These are phyloP conservation scores for Sicyos baderoa DNA, from an alignment of 306 rosid genomes.

Conservation along the genomic window DNA sequence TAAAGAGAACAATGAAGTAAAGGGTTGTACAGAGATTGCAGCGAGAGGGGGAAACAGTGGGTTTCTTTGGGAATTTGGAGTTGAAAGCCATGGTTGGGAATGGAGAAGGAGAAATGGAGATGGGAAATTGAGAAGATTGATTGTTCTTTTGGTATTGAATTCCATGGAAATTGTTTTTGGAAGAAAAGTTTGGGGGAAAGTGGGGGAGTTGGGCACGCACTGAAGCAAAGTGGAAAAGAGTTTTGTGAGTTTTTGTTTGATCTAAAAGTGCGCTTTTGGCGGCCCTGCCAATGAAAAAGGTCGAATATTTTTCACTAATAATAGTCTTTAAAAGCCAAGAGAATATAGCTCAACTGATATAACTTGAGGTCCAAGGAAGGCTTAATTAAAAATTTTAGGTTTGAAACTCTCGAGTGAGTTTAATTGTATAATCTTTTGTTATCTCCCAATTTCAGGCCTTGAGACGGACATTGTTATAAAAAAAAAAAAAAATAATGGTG, in stretches of 20 bases:
- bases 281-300: constrained; percentile 26
- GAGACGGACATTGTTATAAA: neutral
- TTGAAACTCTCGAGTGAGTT: too few relatives aligned
- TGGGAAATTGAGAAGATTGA: constrained; percentile 8
- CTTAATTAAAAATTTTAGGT: too few relatives aligned
- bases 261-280: constrained; percentile 50
- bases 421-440: too few relatives aligned
- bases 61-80: constrained; percentile 43
- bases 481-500: neutral
- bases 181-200: constrained; percentile 23
- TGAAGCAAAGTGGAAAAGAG: constrained; percentile 34
- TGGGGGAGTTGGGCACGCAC: constrained; percentile 39
- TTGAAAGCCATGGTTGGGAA: constrained; percentile 50
- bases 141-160: neutral
- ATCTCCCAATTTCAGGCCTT: too few relatives aligned
- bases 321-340: too few relatives aligned
- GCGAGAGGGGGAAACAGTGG: constrained; percentile 30
- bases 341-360: too few relatives aligned
- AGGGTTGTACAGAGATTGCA: constrained; percentile 53
- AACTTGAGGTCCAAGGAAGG: neutral
- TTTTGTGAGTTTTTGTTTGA: constrained; percentile 14
- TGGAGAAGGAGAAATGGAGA: neutral
- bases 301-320: constrained; percentile 36
- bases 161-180: constrained; percentile 20
- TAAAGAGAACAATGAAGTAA: constrained; percentile 63